Conservation (phyloP, 208 protist species). For the Novymonas esmeraldas region DNA sequence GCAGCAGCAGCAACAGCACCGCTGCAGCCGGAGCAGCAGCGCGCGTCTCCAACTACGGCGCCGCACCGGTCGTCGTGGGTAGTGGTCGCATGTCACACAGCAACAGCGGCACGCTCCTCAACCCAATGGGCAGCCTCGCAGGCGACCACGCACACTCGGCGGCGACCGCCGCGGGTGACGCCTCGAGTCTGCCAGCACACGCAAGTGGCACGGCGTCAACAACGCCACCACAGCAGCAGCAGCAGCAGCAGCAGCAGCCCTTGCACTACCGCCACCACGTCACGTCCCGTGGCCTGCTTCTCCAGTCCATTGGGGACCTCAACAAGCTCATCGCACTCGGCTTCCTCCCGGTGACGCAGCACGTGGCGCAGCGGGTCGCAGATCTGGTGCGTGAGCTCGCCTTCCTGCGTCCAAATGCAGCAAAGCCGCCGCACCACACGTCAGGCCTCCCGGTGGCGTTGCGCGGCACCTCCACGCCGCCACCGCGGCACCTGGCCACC, state of each 20-base stretch:
- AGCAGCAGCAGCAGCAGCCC: constrained; percentile 4
- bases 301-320: constrained; percentile 70
- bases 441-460: neutral
- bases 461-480: neutral
- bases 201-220: neutral
- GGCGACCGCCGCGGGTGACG: neutral
- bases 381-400: constrained; percentile 52
- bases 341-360: constrained; percentile 53
- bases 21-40: neutral
- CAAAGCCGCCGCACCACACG: neutral
- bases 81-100: neutral
- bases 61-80: no score
- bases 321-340: constrained; percentile 70
- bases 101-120: neutral
- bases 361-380: constrained; percentile 46
- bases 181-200: neutral
- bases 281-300: constrained; percentile 39
- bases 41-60: no score
- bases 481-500: neutral
- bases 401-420: constrained; percentile 4
- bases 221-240: neutral
- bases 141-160: neutral
- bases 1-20: neutral
- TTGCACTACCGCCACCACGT: constrained; percentile 32
- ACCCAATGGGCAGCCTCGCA: neutral